Evolutionary conservation across 129 eudicot species (phyloP).

Genomic region (Artemisia argyi): DNA sequence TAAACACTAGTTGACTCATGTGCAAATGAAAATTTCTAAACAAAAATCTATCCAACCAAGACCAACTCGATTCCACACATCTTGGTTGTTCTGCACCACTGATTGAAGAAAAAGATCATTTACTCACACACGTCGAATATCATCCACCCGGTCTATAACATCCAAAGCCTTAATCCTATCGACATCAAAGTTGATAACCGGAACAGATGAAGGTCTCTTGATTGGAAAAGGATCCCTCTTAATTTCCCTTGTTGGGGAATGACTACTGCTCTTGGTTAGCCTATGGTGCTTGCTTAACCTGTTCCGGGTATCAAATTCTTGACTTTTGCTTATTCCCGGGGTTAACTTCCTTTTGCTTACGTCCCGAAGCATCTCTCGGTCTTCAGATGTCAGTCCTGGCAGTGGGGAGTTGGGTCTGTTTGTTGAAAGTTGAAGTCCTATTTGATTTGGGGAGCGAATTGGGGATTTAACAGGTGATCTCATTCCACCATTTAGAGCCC

Average conservation of each 20-base stretch:
- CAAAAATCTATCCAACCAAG: conserved; percentile 24
- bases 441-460: conserved; percentile 79
- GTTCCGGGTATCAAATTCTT: conserved; percentile 70
- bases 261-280: conserved; percentile 86
- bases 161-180: conserved; percentile 85
- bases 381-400: conserved; percentile 69
- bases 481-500: conserved; percentile 50
- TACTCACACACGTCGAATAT: conserved; percentile 35
- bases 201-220: conserved; percentile 76
- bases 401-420: conserved; percentile 49
- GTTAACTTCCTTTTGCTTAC: conserved; percentile 83
- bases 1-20: conserved; percentile 13
- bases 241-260: conserved; percentile 63
- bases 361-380: conserved; percentile 79
- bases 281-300: conserved; percentile 62
- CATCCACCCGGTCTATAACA: conserved; percentile 88
- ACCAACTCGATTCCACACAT: conserved; percentile 9
- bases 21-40: conserved; percentile 24
- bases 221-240: conserved; percentile 65
- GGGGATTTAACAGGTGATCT: conserved; percentile 90
- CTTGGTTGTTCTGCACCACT: conserved; percentile 1
- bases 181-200: conserved; percentile 61
- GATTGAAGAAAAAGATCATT: neutral
- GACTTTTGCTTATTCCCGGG: conserved; percentile 93
- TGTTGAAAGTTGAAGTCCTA: conserved; percentile 44